Evolutionary conservation across 257 asterid genomes (phyloP), one percentile per base, ranked within the genome.

Genomic region (Solanum infundibuliforme): DNA sequence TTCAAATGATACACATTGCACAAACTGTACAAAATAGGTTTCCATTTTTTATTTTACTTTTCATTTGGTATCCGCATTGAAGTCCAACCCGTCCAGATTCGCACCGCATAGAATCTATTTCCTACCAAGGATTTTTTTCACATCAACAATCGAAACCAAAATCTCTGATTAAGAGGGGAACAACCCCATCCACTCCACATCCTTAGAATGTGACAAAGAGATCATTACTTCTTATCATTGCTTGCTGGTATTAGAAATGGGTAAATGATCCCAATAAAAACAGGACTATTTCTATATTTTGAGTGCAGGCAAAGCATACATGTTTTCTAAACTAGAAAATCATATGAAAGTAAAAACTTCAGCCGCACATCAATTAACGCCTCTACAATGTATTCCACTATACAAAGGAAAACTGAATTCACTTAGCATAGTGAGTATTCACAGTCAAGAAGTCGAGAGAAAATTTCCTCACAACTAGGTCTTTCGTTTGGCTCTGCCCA

Each of bases 401-500:
- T 86, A 89, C 92, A 90, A 48, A 48, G 74, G 52, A 69, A 86
- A 74, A 86, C 27, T 43, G 39, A 87, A 68, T 27, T 46, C 83
- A 90, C 90, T 89, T 90, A 94, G 92, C 97, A 93, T 71, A 94
- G 94, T 39, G 96, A 91, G 87, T 91, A 92, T 88, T 95, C 98
- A 88, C 98, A 94, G 89, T 94, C 96, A n/a, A 94, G 91, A 87
- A 95, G 91, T 66, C 98, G 97, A 7, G 89, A 86, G 39, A 94
- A 94, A 89, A 95, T 95, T 52, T 94, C 95, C 91, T 94, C 97
- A 38, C 98, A 95, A 88, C 91, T 94, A 68, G 98, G 98, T 82
- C 98, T 93, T 87, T 94, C 92, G 29, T 94, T 89, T 58, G 97
- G 93, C 89, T 94, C 98, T 20, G 94, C 96, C 98, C 98, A 95